A percentile compares a stretch with the other conserved stretches of the same genome.
Evolutionary conservation across 2,329 filamentous ascomycete species (phyloP).

Genomic region (Massarina eburnea): DNA sequence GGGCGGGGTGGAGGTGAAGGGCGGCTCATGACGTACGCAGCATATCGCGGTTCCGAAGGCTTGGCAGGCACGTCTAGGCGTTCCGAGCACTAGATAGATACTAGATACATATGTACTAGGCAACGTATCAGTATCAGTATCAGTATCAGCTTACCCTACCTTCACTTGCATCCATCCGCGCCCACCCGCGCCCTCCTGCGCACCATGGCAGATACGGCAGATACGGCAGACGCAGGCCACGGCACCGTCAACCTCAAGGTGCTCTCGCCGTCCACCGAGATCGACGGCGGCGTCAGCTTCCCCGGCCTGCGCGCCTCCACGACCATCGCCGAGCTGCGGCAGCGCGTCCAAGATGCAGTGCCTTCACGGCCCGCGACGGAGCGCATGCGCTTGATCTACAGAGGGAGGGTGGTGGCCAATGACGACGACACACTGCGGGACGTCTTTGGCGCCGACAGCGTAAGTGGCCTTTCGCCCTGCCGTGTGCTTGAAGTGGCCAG

Average conservation of each 20-base stretch:
- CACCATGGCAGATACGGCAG: conserved; percentile 33
- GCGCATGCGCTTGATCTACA: conserved; percentile 61
- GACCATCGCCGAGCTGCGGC: conserved; percentile 57
- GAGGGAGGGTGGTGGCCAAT: conserved; percentile 55
- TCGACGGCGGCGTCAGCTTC: conserved; percentile 38
- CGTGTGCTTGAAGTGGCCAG: background rate
- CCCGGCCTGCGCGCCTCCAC: conserved; percentile 34
- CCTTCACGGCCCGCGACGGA: conserved; percentile 41
- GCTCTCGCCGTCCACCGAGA: conserved; percentile 43
- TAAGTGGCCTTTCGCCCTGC: conserved; percentile 33
- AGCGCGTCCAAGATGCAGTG: conserved; percentile 53
- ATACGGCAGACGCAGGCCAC: too few species aligned
- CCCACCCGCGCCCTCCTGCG: background rate
- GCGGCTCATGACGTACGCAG: conserved; percentile 29
- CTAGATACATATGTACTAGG: too few species aligned
- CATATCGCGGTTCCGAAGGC: conserved; percentile 6
- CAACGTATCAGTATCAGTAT: too few species aligned
- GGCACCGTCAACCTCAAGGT: conserved; percentile 40
- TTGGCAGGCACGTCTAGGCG: conserved; percentile 10
- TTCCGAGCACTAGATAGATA: too few species aligned
- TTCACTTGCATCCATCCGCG: conserved; percentile 1
- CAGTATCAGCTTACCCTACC: conserved; percentile 8
- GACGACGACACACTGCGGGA: conserved; percentile 52
- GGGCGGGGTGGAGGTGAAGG: conserved; percentile 11
- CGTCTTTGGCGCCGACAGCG: conserved; percentile 54